Conservation (phyloP, 305 asterid species). For the Fraxinus sp. region DNA sequence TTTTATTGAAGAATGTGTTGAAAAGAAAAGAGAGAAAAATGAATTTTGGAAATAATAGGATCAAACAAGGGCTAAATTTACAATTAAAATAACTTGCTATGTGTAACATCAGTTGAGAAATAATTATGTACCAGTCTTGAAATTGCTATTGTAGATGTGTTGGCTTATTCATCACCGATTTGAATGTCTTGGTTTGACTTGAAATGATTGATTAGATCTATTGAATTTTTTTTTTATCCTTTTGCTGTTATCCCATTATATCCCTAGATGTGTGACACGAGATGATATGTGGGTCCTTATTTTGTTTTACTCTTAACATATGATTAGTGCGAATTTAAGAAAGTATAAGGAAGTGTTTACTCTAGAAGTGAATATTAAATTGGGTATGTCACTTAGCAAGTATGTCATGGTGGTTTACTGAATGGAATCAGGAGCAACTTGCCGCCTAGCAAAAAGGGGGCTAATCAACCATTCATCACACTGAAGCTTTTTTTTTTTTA, state of each 20-base stretch:
- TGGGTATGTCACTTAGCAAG: not conserved
- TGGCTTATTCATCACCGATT: not conserved
- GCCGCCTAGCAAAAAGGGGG: not conserved
- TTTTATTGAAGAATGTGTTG: too few relatives aligned
- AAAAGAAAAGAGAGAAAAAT: too few relatives aligned
- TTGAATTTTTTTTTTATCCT: not conserved
- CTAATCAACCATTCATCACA: not conserved
- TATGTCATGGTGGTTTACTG: not conserved
- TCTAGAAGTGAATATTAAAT: not conserved
- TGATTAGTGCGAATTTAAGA: not conserved
- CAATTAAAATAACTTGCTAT: too few relatives aligned
- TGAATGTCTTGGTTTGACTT: conserved; percentile 1
- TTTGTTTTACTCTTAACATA: not conserved
- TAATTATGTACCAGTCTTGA: not conserved
- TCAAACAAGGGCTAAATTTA: too few relatives aligned
- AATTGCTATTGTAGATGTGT: conserved; percentile 6
- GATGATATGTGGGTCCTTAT: not conserved
- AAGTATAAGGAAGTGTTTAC: not conserved
- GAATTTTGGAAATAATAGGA: too few relatives aligned
- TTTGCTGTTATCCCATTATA: not conserved
- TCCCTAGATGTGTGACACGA: not conserved
- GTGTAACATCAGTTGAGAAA: not conserved
- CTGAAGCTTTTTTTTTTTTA: not conserved
- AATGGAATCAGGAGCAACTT: not conserved
- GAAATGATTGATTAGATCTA: not conserved